Conservation (phyloP, 1,139 yeast genomes). For the Wickerhamomyces sp. region DNA sequence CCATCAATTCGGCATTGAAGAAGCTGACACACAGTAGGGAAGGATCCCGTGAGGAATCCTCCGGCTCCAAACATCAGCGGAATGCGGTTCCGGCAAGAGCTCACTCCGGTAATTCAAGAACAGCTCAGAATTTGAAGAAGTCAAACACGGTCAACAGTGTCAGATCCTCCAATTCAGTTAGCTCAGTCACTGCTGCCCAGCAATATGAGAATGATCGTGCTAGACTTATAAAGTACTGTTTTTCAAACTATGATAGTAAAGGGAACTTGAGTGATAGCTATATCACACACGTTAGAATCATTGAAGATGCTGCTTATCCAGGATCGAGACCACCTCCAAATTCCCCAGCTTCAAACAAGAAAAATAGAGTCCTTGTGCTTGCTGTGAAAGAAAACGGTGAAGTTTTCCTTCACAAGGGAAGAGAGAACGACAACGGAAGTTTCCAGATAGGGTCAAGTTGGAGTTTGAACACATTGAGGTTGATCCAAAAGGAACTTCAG, state of each 20-base stretch:
- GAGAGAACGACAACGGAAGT: slow-evolving; percentile 66
- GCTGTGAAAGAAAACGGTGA: slow-evolving; percentile 55
- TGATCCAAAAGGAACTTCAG: slow-evolving; percentile 47
- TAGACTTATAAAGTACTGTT: slow-evolving; percentile 39
- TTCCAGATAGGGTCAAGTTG: slow-evolving; percentile 93
- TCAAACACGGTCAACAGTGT: slow-evolving; percentile 10
- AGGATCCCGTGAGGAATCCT: slow-evolving; percentile 25
- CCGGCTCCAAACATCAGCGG: too few species aligned
- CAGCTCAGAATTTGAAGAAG: slow-evolving; percentile 5
- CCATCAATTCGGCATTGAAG: slow-evolving; percentile 27
- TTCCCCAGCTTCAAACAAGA: slow-evolving; percentile 35
- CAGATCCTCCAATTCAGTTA: slow-evolving; percentile 20
- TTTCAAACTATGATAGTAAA: slow-evolving; percentile 34
- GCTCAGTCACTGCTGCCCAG: slow-evolving; percentile 32
- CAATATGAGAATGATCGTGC: slow-evolving; percentile 48
- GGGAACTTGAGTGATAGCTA: slow-evolving; percentile 42
- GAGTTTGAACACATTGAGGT: slow-evolving; percentile 70
- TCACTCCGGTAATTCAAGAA: too few species aligned
- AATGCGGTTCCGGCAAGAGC: too few species aligned
- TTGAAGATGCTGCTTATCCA: slow-evolving; percentile 46
- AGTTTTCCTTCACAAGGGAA: slow-evolving; percentile 79
- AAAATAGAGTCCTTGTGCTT: slow-evolving; percentile 40
- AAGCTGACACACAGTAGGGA: slow-evolving; percentile 27
- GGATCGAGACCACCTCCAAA: slow-evolving; percentile 39
- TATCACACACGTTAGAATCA: slow-evolving; percentile 54